Evolutionary conservation across 768 basidiomycete species (phyloP).

Genomic region (Chalciporus piperatus): DNA sequence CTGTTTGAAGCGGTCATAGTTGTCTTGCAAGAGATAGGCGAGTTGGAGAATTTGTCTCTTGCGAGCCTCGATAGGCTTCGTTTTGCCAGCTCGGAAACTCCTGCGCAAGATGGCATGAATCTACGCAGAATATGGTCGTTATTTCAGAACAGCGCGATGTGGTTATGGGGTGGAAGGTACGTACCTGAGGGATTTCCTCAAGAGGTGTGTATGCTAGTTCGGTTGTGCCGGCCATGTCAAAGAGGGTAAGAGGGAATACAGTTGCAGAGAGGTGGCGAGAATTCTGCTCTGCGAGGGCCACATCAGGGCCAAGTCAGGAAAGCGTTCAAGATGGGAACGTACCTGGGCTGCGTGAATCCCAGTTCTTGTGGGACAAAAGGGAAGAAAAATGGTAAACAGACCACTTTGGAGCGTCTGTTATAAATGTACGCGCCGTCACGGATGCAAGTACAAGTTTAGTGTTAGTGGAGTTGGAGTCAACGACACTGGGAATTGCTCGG

Average conservation of each 20-base stretch:
- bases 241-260: no score
- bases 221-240: conserved; percentile 26
- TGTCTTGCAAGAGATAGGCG: conserved; percentile 72
- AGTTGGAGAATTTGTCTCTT: conserved; percentile 77
- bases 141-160: background rate
- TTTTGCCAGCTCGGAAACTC: conserved; percentile 66
- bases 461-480: no score
- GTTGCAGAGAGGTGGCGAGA: background rate
- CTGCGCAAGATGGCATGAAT: conserved; percentile 52
- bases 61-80: conserved; percentile 62
- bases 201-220: conserved; percentile 46
- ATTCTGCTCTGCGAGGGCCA: no score
- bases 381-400: no score
- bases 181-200: conserved; percentile 51
- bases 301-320: no score
- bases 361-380: no score
- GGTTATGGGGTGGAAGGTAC: background rate
- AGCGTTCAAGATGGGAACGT: no score
- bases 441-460: no score
- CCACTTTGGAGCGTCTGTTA: no score
- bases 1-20: conserved; percentile 55
- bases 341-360: no score
- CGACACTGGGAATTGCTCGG: no score
- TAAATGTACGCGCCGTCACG: no score
- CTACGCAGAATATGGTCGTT: conserved; percentile 33